Evolutionary conservation across 768 basidiomycete genomes (phyloP).

Genomic region (Tulasnella sp.): DNA sequence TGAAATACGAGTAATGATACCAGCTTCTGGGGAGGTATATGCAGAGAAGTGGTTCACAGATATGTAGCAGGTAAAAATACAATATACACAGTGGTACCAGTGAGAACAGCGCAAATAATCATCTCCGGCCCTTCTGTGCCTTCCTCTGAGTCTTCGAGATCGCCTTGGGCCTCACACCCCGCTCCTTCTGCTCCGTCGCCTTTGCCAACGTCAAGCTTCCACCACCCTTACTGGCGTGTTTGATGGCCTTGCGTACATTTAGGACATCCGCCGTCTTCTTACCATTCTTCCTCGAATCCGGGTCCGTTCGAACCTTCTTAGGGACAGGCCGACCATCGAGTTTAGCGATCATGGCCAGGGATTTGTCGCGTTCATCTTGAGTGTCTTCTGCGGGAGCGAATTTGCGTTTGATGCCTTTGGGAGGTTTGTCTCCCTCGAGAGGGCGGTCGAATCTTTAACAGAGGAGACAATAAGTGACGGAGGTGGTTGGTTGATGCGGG

Average conservation of each 20-base stretch:
- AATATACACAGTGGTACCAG: no score
- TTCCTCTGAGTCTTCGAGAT: constrained; percentile 2
- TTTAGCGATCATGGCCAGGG: constrained; percentile 63
- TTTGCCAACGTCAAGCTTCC: constrained; percentile 48
- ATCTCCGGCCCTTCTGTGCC: background rate
- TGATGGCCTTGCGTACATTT: constrained; percentile 82
- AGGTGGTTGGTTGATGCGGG: background rate
- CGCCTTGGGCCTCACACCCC: background rate
- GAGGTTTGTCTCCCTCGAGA: constrained; percentile 85
- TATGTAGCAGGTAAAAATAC: no score
- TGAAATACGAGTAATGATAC: no score
- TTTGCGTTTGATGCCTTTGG: constrained; percentile 86
- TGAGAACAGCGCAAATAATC: background rate
- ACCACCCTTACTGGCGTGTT: constrained; percentile 56
- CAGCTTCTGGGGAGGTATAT: no score
- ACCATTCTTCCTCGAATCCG: constrained; percentile 31
- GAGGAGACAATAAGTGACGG: background rate
- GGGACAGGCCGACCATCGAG: constrained; percentile 51
- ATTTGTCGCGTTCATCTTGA: constrained; percentile 55
- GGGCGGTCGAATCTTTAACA: constrained; percentile 62
- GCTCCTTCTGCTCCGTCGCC: constrained; percentile 2
- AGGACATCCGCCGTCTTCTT: constrained; percentile 40
- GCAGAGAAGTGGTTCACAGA: no score
- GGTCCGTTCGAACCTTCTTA: constrained; percentile 45
- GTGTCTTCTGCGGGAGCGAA: constrained; percentile 75